Base-by-base conservation (phyloP, 768 basidiomycete species). In the Pulveroboletus ravenelii region DNA sequence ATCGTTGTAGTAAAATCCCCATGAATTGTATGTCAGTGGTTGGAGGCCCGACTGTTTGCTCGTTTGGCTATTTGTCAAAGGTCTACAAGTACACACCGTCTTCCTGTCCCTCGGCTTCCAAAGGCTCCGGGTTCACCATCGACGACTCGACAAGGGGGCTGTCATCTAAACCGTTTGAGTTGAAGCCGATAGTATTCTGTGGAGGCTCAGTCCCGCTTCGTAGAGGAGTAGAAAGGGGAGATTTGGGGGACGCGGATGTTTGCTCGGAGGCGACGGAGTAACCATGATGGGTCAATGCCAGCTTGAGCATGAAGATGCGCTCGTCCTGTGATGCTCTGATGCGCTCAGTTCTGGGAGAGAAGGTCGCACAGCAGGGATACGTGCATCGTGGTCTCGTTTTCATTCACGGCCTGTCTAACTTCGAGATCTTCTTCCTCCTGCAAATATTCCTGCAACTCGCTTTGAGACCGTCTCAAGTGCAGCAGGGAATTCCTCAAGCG, bases 251-350 rank as follows among this genome's bases (percentile, higher is more conserved):
- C 15, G 46, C 47, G 27, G 51, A 42, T 43, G 47, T 25, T 23
- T 54, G 54, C 20, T 45, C 47, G 8, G 67, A 50, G 41, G 74
- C 71, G 61, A 80, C 45, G 7, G 57, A 54, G 10, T 82, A 66
- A 2, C 85, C 85, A 57, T 85, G 87, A 60, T 83, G 77, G 17
- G 70, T 67, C 48, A 89, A 68, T 7, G 84, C 87, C 59, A 83
- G 70, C 64, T 77, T 80, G 45, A 89, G 73, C 45, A 90, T 87
- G 25, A 70, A 69, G 51, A 89, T 79, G 18, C 89, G 76, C 60
- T 92, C 89, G 60, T 85, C 78, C 67, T 91, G 89, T 8, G 89
- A 87, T 7, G 78, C 84, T 54, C 89, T 91, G 59, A 55, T 29
- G 50, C 27, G 12, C 41, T 65, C 46, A 59, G 59, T 35, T n/a